Base-by-base conservation (phyloP, 2,329 filamentous ascomycete species). In the Fusarium paranaense region DNA sequence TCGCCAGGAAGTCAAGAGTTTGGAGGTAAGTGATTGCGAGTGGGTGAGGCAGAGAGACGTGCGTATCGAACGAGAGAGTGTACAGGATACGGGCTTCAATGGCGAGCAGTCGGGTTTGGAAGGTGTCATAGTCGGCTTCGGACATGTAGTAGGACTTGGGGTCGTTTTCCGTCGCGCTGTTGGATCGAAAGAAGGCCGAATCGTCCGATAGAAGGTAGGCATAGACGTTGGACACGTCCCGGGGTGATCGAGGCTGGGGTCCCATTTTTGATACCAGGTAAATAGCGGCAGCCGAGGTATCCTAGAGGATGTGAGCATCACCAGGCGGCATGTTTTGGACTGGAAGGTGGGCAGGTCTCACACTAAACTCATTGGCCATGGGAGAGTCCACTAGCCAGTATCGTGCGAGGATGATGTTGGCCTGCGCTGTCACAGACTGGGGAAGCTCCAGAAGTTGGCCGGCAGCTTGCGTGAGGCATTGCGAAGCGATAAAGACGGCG, bases 21-120 rank as follows among this genome's bases (percentile, higher is more conserved):
- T 98, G 96, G 1, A 98, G 90, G 81, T 98, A 99, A 7, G 95
- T 98, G 67, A 98, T 89, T 67, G 94, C 94, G 16, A 98, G 89
- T 0, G 93, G 90, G 79, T 98, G 94, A 0, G 97, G 97, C 1
- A 98, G 88, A 1, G 94, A 91, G 13, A 97, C 94, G 76, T 97
- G 94, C 2, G 92, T 94, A 78, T 97, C 90, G 82, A 98, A 98
- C 16, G 92, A 91, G 0, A 98, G 86, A 0, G 90, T 87, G 69
- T 91, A 90, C 2, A 98, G 88, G 20, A 98, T 90, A 45, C 91
- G 90, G 5, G 93, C 90, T 82, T 99, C 97, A 58, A 92, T 88
- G n/a, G 88, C 85, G 52, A 97, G 88, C 6, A 98, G 86, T 16
- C 88, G 86, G 22, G 86, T 83, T 73, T 92, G 90, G 76, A 90